Percentiles rank a stretch among this genome's conserved stretches.
These are phyloP conservation scores for Penicillium sp. DNA, from an alignment of 2,329 filamentous ascomycete genomes.

Conservation along the genomic window DNA sequence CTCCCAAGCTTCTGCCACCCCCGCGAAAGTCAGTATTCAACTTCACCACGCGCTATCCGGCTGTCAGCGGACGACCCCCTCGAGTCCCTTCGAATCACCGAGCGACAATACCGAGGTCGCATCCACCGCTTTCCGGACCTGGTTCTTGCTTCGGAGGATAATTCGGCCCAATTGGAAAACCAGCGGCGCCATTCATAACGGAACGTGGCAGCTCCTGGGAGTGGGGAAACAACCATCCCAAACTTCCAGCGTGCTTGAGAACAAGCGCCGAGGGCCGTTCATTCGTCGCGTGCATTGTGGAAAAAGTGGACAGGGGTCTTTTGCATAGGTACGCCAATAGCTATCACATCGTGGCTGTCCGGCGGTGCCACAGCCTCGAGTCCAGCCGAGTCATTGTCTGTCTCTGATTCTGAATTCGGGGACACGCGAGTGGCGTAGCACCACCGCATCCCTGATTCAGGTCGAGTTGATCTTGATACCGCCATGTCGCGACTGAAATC, in stretches of 20 bases:
- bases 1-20: not conserved
- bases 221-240: slow-evolving; percentile 22
- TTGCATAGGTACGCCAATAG: slow-evolving; percentile 7
- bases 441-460: slow-evolving; percentile 25
- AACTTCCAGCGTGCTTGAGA: slow-evolving; percentile 7
- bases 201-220: slow-evolving; percentile 19
- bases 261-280: not conserved
- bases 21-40: slow-evolving; percentile 1
- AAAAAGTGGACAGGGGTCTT: slow-evolving; percentile 5
- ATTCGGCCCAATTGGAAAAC: slow-evolving; percentile 23
- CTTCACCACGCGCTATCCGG: not conserved
- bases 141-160: slow-evolving; percentile 13
- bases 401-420: slow-evolving; percentile 8
- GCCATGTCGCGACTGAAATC: slow-evolving; percentile 1
- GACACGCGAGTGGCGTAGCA: slow-evolving; percentile 4
- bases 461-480: slow-evolving; percentile 2
- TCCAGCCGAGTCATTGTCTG: slow-evolving; percentile 2
- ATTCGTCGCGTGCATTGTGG: slow-evolving; percentile 7
- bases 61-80: not conserved
- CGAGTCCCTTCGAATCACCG: slow-evolving; percentile 1
- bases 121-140: slow-evolving; percentile 2
- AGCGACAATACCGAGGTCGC: slow-evolving; percentile 3
- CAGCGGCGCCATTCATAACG: slow-evolving; percentile 16
- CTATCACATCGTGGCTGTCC: not conserved
- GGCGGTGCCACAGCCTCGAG: slow-evolving; percentile 1